Evolutionary conservation across 2,329 filamentous ascomycete species (phyloP).

Genomic region (Chaetomium olivaceum): DNA sequence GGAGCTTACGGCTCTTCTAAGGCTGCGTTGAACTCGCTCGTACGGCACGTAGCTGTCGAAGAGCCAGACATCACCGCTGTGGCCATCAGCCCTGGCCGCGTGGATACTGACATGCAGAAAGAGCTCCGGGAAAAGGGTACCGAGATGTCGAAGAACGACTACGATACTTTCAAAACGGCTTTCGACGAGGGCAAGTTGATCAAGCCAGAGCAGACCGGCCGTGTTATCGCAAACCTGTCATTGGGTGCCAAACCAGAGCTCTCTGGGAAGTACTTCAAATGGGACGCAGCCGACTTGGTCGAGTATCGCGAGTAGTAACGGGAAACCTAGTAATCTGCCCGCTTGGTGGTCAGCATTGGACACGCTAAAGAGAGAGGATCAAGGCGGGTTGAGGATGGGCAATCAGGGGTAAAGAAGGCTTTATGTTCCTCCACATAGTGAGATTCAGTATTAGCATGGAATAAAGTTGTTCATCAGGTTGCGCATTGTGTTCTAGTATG

Average conservation of each 20-base stretch:
- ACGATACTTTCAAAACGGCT: slow-evolving; percentile 67
- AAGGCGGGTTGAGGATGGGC: slow-evolving; percentile 38
- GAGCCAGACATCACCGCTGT: slow-evolving; percentile 75
- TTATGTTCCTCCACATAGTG: slow-evolving; percentile 62
- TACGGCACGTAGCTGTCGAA: slow-evolving; percentile 70
- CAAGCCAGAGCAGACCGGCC: slow-evolving; percentile 78
- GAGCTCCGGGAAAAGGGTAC: slow-evolving; percentile 65
- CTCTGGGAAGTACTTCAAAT: slow-evolving; percentile 74
- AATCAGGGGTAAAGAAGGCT: slow-evolving; percentile 81
- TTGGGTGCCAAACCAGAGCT: slow-evolving; percentile 64
- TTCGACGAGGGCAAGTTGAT: slow-evolving; percentile 72
- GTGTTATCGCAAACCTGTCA: slow-evolving; percentile 80
- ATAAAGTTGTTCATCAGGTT: slow-evolving; percentile 67
- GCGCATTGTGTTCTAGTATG: slow-evolving; percentile 9
- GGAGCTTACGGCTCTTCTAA: slow-evolving; percentile 81
- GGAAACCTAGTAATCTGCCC: slow-evolving; percentile 23
- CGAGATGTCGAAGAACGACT: slow-evolving; percentile 56
- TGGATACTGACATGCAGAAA: slow-evolving; percentile 90
- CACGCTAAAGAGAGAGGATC: slow-evolving; percentile 29
- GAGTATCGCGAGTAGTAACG: slow-evolving; percentile 50
- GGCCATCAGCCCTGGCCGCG: slow-evolving; percentile 73
- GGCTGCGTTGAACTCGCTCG: slow-evolving; percentile 79
- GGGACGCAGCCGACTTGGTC: slow-evolving; percentile 55
- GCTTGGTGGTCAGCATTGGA: slow-evolving; percentile 31
- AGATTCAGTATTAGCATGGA: slow-evolving; percentile 76